These are phyloP conservation scores for Microsporum canis DNA, from an alignment of 2,329 filamentous ascomycete species.

Conservation along the genomic window DNA sequence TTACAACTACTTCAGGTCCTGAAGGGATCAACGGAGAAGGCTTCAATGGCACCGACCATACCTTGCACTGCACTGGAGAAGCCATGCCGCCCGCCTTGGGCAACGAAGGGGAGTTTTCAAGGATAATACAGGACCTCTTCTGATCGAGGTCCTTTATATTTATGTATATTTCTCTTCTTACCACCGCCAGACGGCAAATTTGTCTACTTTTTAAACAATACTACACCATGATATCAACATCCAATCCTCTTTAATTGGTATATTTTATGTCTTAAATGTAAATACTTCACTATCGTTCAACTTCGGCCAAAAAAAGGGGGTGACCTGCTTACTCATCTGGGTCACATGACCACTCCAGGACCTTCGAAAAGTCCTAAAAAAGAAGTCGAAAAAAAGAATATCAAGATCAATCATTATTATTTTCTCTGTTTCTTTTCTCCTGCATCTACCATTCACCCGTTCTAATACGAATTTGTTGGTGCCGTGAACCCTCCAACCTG, in stretches of 20 bases:
- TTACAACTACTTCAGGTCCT: constrained; percentile 14
- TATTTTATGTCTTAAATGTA: neutral
- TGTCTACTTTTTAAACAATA: neutral
- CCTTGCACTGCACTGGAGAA: constrained; percentile 34
- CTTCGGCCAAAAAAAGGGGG: neutral
- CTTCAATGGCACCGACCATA: constrained; percentile 29
- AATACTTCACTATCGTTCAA: neutral
- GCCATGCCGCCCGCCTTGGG: constrained; percentile 38
- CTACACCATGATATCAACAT: neutral
- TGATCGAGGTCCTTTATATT: constrained; percentile 24
- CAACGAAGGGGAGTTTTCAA: constrained; percentile 48
- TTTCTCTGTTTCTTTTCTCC: neutral
- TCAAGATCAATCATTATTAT: neutral
- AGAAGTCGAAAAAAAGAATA: neutral
- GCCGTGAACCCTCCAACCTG: neutral
- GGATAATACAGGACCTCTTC: constrained; percentile 50
- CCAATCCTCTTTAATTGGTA: neutral
- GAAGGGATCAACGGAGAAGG: constrained; percentile 28
- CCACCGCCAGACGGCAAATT: neutral
- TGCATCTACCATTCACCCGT: neutral
- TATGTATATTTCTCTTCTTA: neutral
- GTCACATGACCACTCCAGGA: neutral
- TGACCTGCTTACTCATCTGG: neutral
- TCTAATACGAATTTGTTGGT: neutral
- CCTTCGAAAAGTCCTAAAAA: neutral